Evolutionary conservation across 2,329 filamentous ascomycete genomes (phyloP), one percentile per base, ranked within the genome.

Genomic region (Apiospora hydei): DNA sequence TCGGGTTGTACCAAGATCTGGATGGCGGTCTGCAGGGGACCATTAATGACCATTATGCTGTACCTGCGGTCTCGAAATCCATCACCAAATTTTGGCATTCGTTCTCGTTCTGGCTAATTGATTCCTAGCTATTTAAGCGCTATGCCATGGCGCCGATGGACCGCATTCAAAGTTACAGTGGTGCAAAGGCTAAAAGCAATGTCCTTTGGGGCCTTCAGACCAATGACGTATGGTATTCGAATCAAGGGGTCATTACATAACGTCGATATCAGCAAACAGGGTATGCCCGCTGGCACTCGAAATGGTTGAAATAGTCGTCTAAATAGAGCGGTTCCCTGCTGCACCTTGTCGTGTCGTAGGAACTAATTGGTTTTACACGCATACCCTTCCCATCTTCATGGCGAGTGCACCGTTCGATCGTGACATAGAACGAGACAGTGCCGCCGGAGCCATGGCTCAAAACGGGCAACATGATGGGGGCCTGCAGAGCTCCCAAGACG

Each of bases 381-480:
- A 30, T 11, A 44, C 16, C 66, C 5, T 47, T 38, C 11, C 18
- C 13, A 24, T 11, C 41, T 68, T 47, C 66, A 70, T 73, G 49
- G 67, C 70, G 69, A 26, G 49, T 18, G 66, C 69, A 7, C 43
- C 67, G 53, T 75, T 73, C 34, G 38, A 74, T 72, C 70, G 66
- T 44, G 74, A 79, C 67, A 75, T 77, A n/a, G 74, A 77, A 71
- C 69, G 72, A 61, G 71, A 74, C 44, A 74, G 67, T 43, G 68
- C 30, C 21, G 26, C 51, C 30, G 67, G 72, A 41, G 24, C 49
- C 67, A 80, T 80, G 79, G 73, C 75, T 70, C 73, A 72, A 38
- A 75, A 78, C 67, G 71, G 73, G 57, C 57, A 64, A 21, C 34
- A 46, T 67, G 18, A 70, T 46, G 43, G 70, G 57, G 18, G 64